Percentiles rank a stretch among this genome's conserved stretches.
Evolutionary conservation across 2,329 filamentous ascomycete species (phyloP).

Genomic region (Calonectria hongkongensis): DNA sequence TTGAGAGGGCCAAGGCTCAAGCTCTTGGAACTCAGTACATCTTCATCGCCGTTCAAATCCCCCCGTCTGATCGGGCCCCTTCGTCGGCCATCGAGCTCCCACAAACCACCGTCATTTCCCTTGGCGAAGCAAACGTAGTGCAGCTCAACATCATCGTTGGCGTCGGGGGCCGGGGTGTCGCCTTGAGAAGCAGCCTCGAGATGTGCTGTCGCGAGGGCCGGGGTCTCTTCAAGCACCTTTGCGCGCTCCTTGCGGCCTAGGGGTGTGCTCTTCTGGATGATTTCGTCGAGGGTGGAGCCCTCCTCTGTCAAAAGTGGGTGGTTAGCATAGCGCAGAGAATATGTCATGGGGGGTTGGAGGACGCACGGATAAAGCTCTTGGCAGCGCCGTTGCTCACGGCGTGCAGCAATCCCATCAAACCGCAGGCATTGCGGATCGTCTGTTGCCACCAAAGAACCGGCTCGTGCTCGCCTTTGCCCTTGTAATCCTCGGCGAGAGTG

Average conservation of each 20-base stretch:
- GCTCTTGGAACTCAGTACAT: constrained; percentile 85
- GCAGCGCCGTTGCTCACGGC: constrained; percentile 86
- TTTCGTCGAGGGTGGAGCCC: constrained; percentile 74
- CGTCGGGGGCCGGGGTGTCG: constrained; percentile 85
- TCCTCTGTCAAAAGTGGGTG: constrained; percentile 59
- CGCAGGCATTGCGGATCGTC: constrained; percentile 95
- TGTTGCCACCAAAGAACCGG: constrained; percentile 95
- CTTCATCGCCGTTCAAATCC: constrained; percentile 74
- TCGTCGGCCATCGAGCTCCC: constrained; percentile 76
- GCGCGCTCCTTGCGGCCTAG: constrained; percentile 81
- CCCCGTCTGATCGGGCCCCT: constrained; percentile 76
- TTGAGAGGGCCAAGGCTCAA: constrained; percentile 79
- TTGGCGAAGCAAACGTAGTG: constrained; percentile 98
- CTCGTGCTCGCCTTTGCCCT: constrained; percentile 79
- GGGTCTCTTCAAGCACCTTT: constrained; percentile 84
- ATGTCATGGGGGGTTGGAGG: constrained; percentile 51
- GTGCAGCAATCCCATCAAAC: constrained; percentile 91
- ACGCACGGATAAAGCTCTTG: constrained; percentile 74
- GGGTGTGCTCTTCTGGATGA: constrained; percentile 82
- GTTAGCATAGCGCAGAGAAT: neutral
- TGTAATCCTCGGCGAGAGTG: constrained; percentile 76
- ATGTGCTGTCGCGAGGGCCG: constrained; percentile 86
- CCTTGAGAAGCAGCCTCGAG: constrained; percentile 84
- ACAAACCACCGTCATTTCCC: constrained; percentile 76
- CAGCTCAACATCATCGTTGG: constrained; percentile 89